These are phyloP conservation scores for Capsella bursapastoris DNA, from an alignment of 345 rosid genomes.

Conservation along the genomic window DNA sequence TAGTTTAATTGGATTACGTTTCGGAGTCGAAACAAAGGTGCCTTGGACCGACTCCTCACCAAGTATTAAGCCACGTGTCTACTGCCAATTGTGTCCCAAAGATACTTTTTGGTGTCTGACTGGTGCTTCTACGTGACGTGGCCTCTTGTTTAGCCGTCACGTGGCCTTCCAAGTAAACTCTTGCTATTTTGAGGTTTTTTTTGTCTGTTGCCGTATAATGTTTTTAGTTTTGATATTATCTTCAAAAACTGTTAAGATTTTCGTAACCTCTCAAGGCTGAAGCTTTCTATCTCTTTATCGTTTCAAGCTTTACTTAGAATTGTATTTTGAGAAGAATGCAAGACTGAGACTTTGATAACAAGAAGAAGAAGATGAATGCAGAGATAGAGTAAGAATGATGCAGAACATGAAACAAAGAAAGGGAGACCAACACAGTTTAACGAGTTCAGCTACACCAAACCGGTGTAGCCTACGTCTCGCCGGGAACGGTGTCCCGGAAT, in stretches of 20 bases:
- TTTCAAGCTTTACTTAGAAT: too few relatives aligned
- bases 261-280: too few relatives aligned
- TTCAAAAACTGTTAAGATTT: background rate
- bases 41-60: slow-evolving; percentile 38
- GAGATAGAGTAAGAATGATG: too few relatives aligned
- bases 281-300: too few relatives aligned
- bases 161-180: slow-evolving; percentile 10
- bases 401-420: too few relatives aligned
- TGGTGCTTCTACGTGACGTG: slow-evolving; percentile 22
- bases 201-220: slow-evolving; percentile 14
- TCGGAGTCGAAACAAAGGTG: slow-evolving; percentile 13
- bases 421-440: too few relatives aligned
- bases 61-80: slow-evolving; percentile 31
- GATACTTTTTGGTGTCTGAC: slow-evolving; percentile 26
- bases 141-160: background rate
- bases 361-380: too few relatives aligned
- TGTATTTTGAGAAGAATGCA: too few relatives aligned
- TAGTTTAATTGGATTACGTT: slow-evolving; percentile 37
- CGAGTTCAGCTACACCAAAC: too few relatives aligned
- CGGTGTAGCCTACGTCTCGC: too few relatives aligned
- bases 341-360: too few relatives aligned
- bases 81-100: slow-evolving; percentile 22
- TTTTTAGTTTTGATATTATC: slow-evolving; percentile 37
- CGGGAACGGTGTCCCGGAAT: too few relatives aligned
- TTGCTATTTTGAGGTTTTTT: slow-evolving; percentile 14